A percentile compares a stretch with the other conserved stretches of the same genome.
These are phyloP conservation scores for Yamadazyma atmosphaerica DNA, from an alignment of 1,139 yeast species.

Conservation along the genomic window DNA sequence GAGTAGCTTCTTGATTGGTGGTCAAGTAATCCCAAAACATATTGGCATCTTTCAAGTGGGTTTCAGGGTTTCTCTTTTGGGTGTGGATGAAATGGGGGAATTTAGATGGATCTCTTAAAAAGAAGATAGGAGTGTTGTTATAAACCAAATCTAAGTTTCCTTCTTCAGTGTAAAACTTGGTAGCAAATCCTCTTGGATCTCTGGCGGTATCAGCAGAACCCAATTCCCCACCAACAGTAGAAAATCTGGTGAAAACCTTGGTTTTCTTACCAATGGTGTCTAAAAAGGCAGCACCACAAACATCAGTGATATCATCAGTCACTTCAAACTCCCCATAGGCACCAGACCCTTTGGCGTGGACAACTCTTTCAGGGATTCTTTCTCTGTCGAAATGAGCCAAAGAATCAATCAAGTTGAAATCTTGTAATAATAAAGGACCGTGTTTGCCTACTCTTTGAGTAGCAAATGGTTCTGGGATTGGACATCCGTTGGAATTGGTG, in stretches of 20 bases:
- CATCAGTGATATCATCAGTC: constrained; percentile 78
- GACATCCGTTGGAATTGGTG: constrained; percentile 76
- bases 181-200: constrained; percentile 87
- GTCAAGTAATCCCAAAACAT: constrained; percentile 73
- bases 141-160: constrained; percentile 88
- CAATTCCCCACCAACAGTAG: constrained; percentile 86
- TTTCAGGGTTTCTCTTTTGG: constrained; percentile 77
- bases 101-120: constrained; percentile 82
- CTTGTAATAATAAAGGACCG: constrained; percentile 79
- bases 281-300: constrained; percentile 70
- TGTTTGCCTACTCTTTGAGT: constrained; percentile 72
- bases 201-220: constrained; percentile 87
- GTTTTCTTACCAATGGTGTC: constrained; percentile 77
- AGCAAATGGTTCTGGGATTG: constrained; percentile 67
- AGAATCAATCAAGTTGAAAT: constrained; percentile 73
- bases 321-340: constrained; percentile 80
- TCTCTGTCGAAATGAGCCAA: constrained; percentile 85
- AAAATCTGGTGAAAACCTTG: constrained; percentile 71
- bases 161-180: constrained; percentile 82
- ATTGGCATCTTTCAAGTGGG: constrained; percentile 75
- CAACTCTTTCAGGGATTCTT: constrained; percentile 87
- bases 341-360: constrained; percentile 89
- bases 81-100: constrained; percentile 90
- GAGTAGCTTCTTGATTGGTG: constrained; percentile 62
- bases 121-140: constrained; percentile 88